Evolutionary conservation across 352 stramenopile genomes (phyloP).

Genomic region (Phytopythium mirpurense): DNA sequence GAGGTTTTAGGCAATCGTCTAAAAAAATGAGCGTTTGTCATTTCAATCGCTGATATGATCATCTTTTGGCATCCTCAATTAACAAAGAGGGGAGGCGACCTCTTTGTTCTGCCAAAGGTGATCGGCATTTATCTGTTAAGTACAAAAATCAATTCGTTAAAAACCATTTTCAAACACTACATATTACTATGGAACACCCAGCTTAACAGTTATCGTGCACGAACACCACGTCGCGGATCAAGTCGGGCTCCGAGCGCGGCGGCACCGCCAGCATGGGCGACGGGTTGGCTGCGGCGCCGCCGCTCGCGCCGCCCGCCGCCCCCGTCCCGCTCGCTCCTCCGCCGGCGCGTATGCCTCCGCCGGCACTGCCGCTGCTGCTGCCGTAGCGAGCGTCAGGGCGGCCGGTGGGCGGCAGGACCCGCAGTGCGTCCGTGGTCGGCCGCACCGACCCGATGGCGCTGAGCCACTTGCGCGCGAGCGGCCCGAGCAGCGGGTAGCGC

Average conservation of each 20-base stretch:
- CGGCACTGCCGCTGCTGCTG: not conserved
- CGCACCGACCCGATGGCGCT: conserved; percentile 34
- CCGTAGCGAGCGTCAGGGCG: not conserved
- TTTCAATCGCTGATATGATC: too few species aligned
- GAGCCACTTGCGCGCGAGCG: conserved; percentile 42
- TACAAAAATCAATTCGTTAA: too few species aligned
- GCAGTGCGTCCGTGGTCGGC: conserved; percentile 14
- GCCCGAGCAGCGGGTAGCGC: conserved; percentile 29
- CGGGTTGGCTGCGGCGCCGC: conserved; percentile 7
- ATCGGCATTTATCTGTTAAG: too few species aligned
- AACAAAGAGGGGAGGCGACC: too few species aligned
- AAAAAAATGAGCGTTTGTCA: too few species aligned
- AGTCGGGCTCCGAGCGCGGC: conserved; percentile 32
- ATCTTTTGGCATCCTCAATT: too few species aligned
- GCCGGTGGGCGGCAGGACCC: conserved; percentile 8
- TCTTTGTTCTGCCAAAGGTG: too few species aligned
- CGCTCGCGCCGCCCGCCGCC: conserved; percentile 4
- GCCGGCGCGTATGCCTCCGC: not conserved
- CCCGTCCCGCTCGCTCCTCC: not conserved
- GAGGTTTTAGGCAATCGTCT: too few species aligned
- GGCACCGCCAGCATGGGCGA: conserved; percentile 3
- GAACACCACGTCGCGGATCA: conserved; percentile 43
- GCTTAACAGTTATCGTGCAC: conserved; percentile 42
- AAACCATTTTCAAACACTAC: not conserved
- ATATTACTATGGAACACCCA: conserved; percentile 6